Evolutionary conservation across 805 yeast species (phyloP).

Genomic region (Candida germanica): DNA sequence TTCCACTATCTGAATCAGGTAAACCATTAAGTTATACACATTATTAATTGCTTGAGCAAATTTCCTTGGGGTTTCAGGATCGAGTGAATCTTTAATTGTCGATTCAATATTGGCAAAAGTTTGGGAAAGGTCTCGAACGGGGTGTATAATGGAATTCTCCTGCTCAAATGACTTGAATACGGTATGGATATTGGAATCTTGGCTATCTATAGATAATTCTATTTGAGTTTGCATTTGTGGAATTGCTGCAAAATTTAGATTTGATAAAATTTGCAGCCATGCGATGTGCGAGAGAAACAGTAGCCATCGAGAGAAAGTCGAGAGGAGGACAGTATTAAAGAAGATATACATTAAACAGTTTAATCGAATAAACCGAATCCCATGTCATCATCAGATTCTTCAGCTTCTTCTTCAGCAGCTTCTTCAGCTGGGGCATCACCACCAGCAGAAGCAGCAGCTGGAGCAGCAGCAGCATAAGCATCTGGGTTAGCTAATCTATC

Average conservation of each 20-base stretch:
- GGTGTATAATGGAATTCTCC: constrained; percentile 5
- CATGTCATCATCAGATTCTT: constrained; percentile 85
- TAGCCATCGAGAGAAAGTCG: neutral
- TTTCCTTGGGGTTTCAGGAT: constrained; percentile 1
- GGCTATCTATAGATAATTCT: constrained; percentile 7
- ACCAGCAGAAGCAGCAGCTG: constrained; percentile 85
- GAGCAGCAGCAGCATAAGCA: constrained; percentile 99
- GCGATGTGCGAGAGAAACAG: neutral
- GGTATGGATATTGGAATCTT: constrained; percentile 13
- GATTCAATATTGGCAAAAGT: constrained; percentile 16
- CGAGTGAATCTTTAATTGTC: constrained; percentile 11
- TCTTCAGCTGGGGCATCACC: constrained; percentile 60
- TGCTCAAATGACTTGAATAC: constrained; percentile 10
- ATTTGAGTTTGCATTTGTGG: neutral
- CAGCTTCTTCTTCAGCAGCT: constrained; percentile 74
- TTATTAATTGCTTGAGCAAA: constrained; percentile 3
- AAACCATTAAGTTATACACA: constrained; percentile 8
- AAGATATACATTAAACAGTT: too few species aligned
- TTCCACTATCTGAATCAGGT: constrained; percentile 12
- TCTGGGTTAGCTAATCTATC: constrained; percentile 99
- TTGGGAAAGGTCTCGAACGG: constrained; percentile 15
- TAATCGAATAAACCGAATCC: constrained; percentile 99
- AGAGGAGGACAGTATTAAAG: too few species aligned
- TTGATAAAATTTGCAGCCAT: constrained; percentile 11
- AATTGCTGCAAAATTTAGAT: too few species aligned